Evolutionary conservation across 2,329 filamentous ascomycete species (phyloP).

Genomic region (Tolypocladium ophioglossoides): DNA sequence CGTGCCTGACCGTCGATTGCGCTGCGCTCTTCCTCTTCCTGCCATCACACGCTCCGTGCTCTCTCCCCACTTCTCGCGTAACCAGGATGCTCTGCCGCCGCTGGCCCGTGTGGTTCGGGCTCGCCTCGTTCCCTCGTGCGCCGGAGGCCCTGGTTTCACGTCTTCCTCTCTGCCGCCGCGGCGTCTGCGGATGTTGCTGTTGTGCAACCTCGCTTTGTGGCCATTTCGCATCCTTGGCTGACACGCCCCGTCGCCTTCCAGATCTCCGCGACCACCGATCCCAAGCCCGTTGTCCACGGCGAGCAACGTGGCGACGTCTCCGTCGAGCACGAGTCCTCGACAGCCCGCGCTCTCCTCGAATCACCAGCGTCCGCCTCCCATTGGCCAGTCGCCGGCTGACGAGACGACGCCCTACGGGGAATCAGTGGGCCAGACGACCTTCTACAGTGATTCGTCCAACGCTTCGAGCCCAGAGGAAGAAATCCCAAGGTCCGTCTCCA

Average conservation of each 20-base stretch:
- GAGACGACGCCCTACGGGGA: conserved; percentile 1
- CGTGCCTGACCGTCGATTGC: neutral
- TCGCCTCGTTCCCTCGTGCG: neutral
- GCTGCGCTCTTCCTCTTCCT: neutral
- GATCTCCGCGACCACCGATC: conserved; percentile 35
- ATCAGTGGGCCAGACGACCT: conserved; percentile 17
- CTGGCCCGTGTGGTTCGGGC: neutral
- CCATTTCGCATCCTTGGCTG: neutral
- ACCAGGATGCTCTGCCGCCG: neutral
- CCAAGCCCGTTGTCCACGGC: conserved; percentile 40
- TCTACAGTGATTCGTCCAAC: conserved; percentile 26
- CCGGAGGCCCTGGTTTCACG: neutral
- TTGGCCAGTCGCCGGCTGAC: conserved; percentile 5
- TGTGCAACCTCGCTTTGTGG: neutral
- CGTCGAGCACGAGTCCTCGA: conserved; percentile 29
- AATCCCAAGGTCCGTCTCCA: conserved; percentile 20
- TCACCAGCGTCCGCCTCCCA: conserved; percentile 13
- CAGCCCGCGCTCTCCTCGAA: conserved; percentile 10
- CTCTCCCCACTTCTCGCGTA: neutral
- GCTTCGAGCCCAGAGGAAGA: conserved; percentile 21
- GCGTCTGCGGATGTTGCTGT: neutral
- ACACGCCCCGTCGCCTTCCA: conserved; percentile 12
- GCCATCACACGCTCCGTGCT: neutral
- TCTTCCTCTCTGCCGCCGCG: neutral
- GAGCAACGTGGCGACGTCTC: conserved; percentile 29